Percentiles rank a stretch among this genome's conserved stretches.
Conservation (phyloP, 2,329 filamentous ascomycete species). For the Thermothelomyces thermophilus region DNA sequence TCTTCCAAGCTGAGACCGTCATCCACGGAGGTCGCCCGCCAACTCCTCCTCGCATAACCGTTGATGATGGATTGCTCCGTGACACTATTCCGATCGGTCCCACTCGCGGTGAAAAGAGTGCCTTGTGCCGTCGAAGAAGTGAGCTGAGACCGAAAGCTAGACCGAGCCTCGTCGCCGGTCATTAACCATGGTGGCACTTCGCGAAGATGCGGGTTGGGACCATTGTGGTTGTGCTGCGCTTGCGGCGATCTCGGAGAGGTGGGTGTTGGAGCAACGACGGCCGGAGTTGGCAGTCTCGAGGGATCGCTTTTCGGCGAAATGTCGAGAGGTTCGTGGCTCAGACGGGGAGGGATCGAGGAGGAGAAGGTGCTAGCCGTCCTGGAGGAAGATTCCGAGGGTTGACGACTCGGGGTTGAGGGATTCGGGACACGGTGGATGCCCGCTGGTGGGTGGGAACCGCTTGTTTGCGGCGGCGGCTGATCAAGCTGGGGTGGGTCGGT, state of each 20-base stretch:
- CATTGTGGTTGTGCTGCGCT: constrained; percentile 25
- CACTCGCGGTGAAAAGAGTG: constrained; percentile 36
- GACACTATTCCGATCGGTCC: constrained; percentile 77
- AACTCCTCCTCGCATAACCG: constrained; percentile 28
- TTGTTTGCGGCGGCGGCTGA: constrained; percentile 26
- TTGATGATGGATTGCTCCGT: constrained; percentile 39
- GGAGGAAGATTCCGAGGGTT: constrained; percentile 43
- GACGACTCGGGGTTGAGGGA: constrained; percentile 37
- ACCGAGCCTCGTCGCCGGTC: constrained; percentile 43
- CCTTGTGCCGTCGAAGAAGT: constrained; percentile 53
- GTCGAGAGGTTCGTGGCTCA: constrained; percentile 34
- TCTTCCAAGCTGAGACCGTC: constrained; percentile 59
- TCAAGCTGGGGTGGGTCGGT: constrained; percentile 18
- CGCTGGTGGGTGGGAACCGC: constrained; percentile 10
- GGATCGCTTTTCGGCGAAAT: constrained; percentile 13
- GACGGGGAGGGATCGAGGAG: constrained; percentile 38
- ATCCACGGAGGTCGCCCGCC: constrained; percentile 32
- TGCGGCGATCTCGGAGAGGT: constrained; percentile 17
- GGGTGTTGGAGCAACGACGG: constrained; percentile 3
- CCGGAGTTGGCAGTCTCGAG: constrained; percentile 9
- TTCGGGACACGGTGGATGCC: constrained; percentile 16
- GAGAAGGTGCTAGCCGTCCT: constrained; percentile 41
- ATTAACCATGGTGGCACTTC: constrained; percentile 42
- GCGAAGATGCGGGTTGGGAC: constrained; percentile 21
- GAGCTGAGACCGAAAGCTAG: constrained; percentile 51